Evolutionary conservation across 495 filamentous ascomycete genomes (phyloP).

Genomic region (Rostrohypoxylon terebratum): DNA sequence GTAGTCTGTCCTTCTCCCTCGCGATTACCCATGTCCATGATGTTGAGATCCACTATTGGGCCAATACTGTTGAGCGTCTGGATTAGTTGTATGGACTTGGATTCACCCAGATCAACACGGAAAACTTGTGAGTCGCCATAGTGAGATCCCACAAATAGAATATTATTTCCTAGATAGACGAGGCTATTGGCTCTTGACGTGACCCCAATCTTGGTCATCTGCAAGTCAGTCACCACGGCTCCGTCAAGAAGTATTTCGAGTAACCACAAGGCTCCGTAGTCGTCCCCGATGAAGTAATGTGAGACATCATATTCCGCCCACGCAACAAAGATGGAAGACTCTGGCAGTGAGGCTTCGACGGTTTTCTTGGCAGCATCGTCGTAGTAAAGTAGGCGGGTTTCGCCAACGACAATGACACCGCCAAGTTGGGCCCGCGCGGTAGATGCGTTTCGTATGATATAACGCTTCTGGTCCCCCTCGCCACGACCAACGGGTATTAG

Average conservation of each 20-base stretch:
- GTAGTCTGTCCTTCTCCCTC: slow-evolving; percentile 75
- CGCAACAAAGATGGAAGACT: slow-evolving; percentile 83
- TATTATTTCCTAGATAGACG: slow-evolving; percentile 79
- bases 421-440: slow-evolving; percentile 65
- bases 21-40: slow-evolving; percentile 94
- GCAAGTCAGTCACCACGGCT: slow-evolving; percentile 61
- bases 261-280: slow-evolving; percentile 84
- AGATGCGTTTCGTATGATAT: slow-evolving; percentile 62
- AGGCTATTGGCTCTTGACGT: slow-evolving; percentile 80
- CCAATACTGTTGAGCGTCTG: slow-evolving; percentile 88
- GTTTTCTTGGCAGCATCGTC: slow-evolving; percentile 75
- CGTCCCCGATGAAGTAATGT: slow-evolving; percentile 87
- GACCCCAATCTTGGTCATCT: slow-evolving; percentile 73
- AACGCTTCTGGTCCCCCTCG: slow-evolving; percentile 62
- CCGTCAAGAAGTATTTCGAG: slow-evolving; percentile 77
- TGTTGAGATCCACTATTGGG: slow-evolving; percentile 89
- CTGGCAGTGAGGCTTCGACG: slow-evolving; percentile 69
- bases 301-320: slow-evolving; percentile 87
- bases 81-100: slow-evolving; percentile 67
- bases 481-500: slow-evolving; percentile 82
- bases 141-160: slow-evolving; percentile 90
- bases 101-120: slow-evolving; percentile 58
- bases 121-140: slow-evolving; percentile 91
- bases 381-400: slow-evolving; percentile 85
- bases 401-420: slow-evolving; percentile 84